phyloP scores from a whole-genome alignment of 164 flowering plant species.

The Piper longum region DNA sequence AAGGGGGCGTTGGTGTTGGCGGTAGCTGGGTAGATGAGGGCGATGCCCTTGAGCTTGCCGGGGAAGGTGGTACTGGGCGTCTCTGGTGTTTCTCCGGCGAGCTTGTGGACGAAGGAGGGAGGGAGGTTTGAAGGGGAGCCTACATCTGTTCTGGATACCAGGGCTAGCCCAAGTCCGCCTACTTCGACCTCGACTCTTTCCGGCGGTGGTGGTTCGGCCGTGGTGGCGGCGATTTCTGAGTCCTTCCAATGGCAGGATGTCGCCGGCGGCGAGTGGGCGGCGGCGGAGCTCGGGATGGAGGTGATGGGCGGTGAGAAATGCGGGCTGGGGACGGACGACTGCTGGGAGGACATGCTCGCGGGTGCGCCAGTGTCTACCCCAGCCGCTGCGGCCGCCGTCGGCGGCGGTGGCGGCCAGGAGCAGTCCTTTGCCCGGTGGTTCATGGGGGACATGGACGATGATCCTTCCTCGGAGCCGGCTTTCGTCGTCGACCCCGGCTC shows the following conservation, averaged over 20 bases:
- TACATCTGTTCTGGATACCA: slow-evolving; percentile 64
- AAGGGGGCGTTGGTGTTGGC: slow-evolving; percentile 3
- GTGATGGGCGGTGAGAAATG: slow-evolving; percentile 29
- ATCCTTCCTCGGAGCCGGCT: slow-evolving; percentile 27
- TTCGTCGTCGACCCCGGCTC: slow-evolving; percentile 30
- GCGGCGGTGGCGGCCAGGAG: slow-evolving; percentile 22
- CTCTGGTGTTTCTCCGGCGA: no score
- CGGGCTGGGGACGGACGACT: slow-evolving; percentile 53
- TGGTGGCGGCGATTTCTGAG: slow-evolving; percentile 39
- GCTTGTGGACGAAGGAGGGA: background rate
- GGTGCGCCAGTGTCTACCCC: slow-evolving; percentile 12
- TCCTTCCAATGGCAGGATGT: background rate
- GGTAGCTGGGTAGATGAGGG: slow-evolving; percentile 40
- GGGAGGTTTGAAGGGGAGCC: slow-evolving; percentile 58
- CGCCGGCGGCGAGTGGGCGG: slow-evolving; percentile 11
- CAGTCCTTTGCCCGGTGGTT: slow-evolving; percentile 54
- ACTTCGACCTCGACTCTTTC: slow-evolving; percentile 69
- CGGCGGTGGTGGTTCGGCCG: slow-evolving; percentile 36
- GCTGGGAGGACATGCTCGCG: slow-evolving; percentile 38
- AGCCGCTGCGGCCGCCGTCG: no score
- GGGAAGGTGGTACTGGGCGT: slow-evolving; percentile 53
- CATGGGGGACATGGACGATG: slow-evolving; percentile 63
- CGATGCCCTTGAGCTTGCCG: slow-evolving; percentile 71
- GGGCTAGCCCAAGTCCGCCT: slow-evolving; percentile 58
- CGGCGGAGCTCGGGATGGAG: slow-evolving; percentile 19